Base-by-base conservation (phyloP, 345 rosid species). In the Eucalyptus sp. region DNA sequence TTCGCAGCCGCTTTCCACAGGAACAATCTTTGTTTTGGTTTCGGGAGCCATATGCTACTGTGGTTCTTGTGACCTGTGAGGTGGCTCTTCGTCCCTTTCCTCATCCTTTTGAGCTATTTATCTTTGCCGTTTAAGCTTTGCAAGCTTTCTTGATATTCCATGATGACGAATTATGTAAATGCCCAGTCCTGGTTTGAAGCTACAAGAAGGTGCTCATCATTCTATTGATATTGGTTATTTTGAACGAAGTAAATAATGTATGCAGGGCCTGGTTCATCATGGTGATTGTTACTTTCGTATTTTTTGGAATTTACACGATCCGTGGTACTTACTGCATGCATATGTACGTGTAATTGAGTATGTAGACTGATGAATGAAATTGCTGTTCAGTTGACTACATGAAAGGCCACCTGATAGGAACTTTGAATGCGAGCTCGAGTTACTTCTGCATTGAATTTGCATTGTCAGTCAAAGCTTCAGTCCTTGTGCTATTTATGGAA, bases 41-140 rank as follows among this genome's bases (percentile, higher is more conserved):
- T 90, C 91, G 98, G 83, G 99, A 98, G 89, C 99, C 99, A 3
- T 98, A 95, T 90, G 98, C 99, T 87, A 95, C 97, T 87, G 90
- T 98, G 51, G 95, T 98, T 91, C 97, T 98, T 60, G 99, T 96
- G 86, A 96, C 98, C 8, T 98, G 99, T 92, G 99, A 98, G 99
- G 99, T 98, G 94, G 29, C 86, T 54, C 87, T 48, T n/a, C 48
- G 48, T 31, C 87, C 25, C 29, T 56, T 54, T 29, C 24, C 52
- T 87, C 48, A 51, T 29, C 81, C 64, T 11, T 50, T n/a, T 48
- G 54, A 88, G 43, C 43, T 17, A 62, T 60, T 46, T 87, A 29
- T 58, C 62, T 43, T 64, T 87, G 52, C 41, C 25, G 4, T 64
- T 58, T 62, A 87, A 14, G 41, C 48, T 88, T 76, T 6, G 15